Evolutionary conservation across 805 yeast genomes (phyloP), one percentile per base, ranked within the genome.

Genomic region (Suhomyces faveliae): DNA sequence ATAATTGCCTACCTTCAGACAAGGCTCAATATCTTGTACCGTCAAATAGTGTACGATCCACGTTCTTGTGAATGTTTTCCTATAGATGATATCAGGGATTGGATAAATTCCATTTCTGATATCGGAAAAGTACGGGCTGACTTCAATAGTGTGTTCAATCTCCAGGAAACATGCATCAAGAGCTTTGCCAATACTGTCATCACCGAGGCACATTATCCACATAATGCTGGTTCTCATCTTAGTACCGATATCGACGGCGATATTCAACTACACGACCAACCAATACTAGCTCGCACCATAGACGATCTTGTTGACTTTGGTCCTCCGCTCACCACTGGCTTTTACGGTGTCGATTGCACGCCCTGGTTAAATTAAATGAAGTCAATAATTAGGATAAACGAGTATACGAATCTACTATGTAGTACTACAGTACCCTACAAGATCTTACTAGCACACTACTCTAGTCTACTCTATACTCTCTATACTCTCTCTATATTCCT

Each of bases 21-120:
- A 35, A 55, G 77, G 27, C 47, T 67, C 10, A 49, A 53, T 11
- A 49, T 64, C 7, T 56, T 71, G 40, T 70, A 71, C 53, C 56
- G 59, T 44, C 51, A 53, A 10, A 48, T 66, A 15, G 67, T 71
- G 8, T 60, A 60, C 48, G 63, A 61, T 37, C 51, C 50, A 5
- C 39, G 43, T 20, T 55, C 51, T 15, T 45, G 51, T 17, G 49
- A 41, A 13, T 24, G 44, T n/a, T 51, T 53, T 35, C 61, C 60
- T 5, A 55, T 56, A 20, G 44, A 50, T 10, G 58, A 61, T 40
- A 43, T 60, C 13, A 51, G 51, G 42, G 57, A 53, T 25, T 67
- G 74, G 67, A 58, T 66, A 22, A 54, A 55, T 12, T 55, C 61
- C 24, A 56, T 68, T 24, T 52, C 57, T 6, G 61, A 67, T 43